A percentile compares a stretch with the other conserved stretches of the same genome.
Evolutionary conservation across 2,329 filamentous ascomycete species (phyloP).

Genomic region (Ceratocystis lukuohia): DNA sequence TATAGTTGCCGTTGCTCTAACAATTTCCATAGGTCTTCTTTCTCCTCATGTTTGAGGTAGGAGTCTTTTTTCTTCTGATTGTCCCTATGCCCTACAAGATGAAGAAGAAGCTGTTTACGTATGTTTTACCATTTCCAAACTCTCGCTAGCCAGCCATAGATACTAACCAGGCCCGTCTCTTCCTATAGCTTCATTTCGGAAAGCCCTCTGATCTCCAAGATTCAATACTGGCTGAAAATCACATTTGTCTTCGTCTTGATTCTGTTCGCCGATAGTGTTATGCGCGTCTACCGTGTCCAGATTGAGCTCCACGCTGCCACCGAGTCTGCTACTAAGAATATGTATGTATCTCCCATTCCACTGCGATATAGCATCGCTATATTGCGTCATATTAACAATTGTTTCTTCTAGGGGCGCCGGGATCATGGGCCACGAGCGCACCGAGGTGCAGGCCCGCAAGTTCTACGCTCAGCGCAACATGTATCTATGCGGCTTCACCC

Average conservation of each 20-base stretch:
- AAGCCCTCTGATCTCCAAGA: conserved; percentile 68
- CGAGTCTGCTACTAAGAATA: conserved; percentile 40
- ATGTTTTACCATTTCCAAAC: conserved; percentile 24
- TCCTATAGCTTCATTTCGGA: conserved; percentile 76
- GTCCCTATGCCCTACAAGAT: conserved; percentile 77
- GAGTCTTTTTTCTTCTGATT: conserved; percentile 64
- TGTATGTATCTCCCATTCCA: conserved; percentile 27
- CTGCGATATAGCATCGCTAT: background rate
- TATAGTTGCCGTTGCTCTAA: conserved; percentile 4
- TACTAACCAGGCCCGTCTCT: conserved; percentile 2
- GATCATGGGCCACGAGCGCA: conserved; percentile 80
- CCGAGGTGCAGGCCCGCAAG: conserved; percentile 98
- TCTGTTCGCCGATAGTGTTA: conserved; percentile 92
- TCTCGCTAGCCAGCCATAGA: background rate
- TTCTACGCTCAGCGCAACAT: conserved; percentile 99
- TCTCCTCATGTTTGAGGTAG: conserved; percentile 72
- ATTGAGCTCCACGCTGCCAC: conserved; percentile 64
- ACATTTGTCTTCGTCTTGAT: conserved; percentile 99
- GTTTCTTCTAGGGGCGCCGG: conserved; percentile 35
- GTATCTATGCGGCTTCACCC: conserved; percentile 98
- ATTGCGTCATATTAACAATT: conserved; percentile 1
- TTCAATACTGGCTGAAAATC: conserved; percentile 97
- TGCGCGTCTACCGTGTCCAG: conserved; percentile 92
- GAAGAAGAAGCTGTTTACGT: conserved; percentile 73
- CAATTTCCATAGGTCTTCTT: conserved; percentile 54